Conservation (phyloP, 2,329 filamentous ascomycete species). For the Lasiodiplodia theobromae region DNA sequence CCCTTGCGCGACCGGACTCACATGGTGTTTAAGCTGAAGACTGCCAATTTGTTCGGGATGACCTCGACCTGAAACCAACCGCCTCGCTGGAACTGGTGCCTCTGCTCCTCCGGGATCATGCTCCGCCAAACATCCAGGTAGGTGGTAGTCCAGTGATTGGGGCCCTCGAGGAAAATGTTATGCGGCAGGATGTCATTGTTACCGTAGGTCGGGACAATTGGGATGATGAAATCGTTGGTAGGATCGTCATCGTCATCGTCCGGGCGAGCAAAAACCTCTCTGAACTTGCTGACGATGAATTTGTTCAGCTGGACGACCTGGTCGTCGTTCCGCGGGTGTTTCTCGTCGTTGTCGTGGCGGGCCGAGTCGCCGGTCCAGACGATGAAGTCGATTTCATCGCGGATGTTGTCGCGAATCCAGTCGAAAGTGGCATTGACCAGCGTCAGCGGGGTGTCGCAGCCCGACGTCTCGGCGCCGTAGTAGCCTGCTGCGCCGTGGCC, state of each 20-base stretch:
- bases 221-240: constrained; percentile 71
- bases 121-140: constrained; percentile 81
- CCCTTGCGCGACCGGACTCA: constrained; percentile 38
- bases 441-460: constrained; percentile 83
- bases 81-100: constrained; percentile 87
- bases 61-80: constrained; percentile 97
- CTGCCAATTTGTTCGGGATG: constrained; percentile 81
- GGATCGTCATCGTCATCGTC: constrained; percentile 56
- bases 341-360: constrained; percentile 86
- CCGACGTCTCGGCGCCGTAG: constrained; percentile 84
- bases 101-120: constrained; percentile 92
- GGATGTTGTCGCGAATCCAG: constrained; percentile 83
- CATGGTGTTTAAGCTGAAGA: constrained; percentile 94
- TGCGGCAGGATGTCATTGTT: constrained; percentile 99
- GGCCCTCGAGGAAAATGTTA: constrained; percentile 86
- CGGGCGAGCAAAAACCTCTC: constrained; percentile 70
- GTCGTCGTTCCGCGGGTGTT: constrained; percentile 74
- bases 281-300: constrained; percentile 77
- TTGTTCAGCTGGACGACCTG: constrained; percentile 83
- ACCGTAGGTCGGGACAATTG: constrained; percentile 87
- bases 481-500: constrained; percentile 77
- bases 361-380: constrained; percentile 93
- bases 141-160: constrained; percentile 82
- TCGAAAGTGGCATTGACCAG: constrained; percentile 88
- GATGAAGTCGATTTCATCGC: constrained; percentile 84